Conservation (phyloP, 164 flowering plant genomes). For the Echeveria elegans region DNA sequence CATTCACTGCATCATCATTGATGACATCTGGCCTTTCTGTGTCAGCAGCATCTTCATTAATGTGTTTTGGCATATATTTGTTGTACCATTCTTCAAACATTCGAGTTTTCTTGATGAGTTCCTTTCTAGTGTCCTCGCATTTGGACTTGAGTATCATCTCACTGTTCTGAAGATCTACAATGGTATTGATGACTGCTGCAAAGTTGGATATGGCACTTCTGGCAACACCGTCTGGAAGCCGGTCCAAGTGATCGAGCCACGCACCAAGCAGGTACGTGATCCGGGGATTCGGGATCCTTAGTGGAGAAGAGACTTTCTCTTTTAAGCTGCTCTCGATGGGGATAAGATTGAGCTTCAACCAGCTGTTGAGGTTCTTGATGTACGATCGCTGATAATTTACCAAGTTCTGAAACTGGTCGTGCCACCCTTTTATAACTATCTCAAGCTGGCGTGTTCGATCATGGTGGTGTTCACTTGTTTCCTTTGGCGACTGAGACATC, state of each 20-base stretch:
- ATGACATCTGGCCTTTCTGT: constrained; percentile 13
- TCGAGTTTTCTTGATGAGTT: constrained; percentile 21
- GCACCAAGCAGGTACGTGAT: constrained; percentile 27
- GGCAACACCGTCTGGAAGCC: constrained; percentile 31
- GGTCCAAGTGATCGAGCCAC: constrained; percentile 29
- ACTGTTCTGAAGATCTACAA: constrained; percentile 25
- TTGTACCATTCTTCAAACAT: constrained; percentile 32
- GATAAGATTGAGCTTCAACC: constrained; percentile 59
- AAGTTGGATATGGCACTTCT: constrained; percentile 26
- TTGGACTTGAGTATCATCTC: constrained; percentile 27
- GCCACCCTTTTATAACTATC: constrained; percentile 54
- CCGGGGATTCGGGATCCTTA: constrained; percentile 23
- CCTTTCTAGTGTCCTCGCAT: constrained; percentile 34
- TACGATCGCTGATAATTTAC: constrained; percentile 57
- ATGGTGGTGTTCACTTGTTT: constrained; percentile 68
- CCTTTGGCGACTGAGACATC: constrained; percentile 39
- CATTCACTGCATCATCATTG: constrained; percentile 16
- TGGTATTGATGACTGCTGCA: constrained; percentile 27
- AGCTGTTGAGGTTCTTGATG: constrained; percentile 55
- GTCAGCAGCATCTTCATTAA: constrained; percentile 20
- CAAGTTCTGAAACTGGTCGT: constrained; percentile 45
- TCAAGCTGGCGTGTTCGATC: constrained; percentile 56
- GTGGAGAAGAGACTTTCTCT: constrained; percentile 41
- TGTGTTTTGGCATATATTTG: constrained; percentile 21
- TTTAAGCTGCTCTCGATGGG: constrained; percentile 39